A percentile compares a stretch with the other conserved stretches of the same genome.
phyloP scores from a whole-genome alignment of 768 basidiomycete genomes.

The Pseudohyphozyma bogoriensis region DNA sequence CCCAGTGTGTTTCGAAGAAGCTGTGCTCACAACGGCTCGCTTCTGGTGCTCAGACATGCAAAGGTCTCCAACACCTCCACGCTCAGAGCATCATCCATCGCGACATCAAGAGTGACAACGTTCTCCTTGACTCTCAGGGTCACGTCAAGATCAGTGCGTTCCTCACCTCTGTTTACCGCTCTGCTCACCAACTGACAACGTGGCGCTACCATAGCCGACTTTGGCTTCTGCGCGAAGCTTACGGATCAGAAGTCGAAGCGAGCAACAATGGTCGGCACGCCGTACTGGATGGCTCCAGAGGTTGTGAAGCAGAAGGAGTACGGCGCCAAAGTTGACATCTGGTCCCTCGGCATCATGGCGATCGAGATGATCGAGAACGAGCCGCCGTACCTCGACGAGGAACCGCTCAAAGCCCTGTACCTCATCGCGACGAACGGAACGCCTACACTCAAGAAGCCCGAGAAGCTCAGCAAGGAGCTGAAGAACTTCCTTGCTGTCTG shows the following conservation, averaged over 20 bases:
- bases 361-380: conserved; percentile 95
- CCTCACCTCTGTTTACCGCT: not conserved
- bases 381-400: conserved; percentile 79
- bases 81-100: conserved; percentile 94
- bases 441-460: conserved; percentile 92
- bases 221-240: conserved; percentile 93
- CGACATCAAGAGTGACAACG: conserved; percentile 78
- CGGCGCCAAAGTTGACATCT: conserved; percentile 95
- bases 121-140: conserved; percentile 81
- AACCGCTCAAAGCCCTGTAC: conserved; percentile 77
- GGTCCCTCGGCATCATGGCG: conserved; percentile 89
- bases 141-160: conserved; percentile 92
- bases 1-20: too few species aligned
- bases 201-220: conserved; percentile 89
- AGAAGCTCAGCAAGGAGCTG: conserved; percentile 77
- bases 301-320: conserved; percentile 79
- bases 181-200: conserved; percentile 60
- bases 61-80: conserved; percentile 84
- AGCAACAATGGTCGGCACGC: conserved; percentile 92
- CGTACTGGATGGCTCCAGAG: conserved; percentile 99
- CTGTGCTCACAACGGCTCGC: too few species aligned
- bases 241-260: conserved; percentile 67
- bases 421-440: conserved; percentile 97
- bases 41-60: conserved; percentile 89
- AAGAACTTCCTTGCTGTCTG: conserved; percentile 98